Evolutionary conservation across 192 early-diverging fungal species (phyloP).

Genomic region (Coemansia umbellata): DNA sequence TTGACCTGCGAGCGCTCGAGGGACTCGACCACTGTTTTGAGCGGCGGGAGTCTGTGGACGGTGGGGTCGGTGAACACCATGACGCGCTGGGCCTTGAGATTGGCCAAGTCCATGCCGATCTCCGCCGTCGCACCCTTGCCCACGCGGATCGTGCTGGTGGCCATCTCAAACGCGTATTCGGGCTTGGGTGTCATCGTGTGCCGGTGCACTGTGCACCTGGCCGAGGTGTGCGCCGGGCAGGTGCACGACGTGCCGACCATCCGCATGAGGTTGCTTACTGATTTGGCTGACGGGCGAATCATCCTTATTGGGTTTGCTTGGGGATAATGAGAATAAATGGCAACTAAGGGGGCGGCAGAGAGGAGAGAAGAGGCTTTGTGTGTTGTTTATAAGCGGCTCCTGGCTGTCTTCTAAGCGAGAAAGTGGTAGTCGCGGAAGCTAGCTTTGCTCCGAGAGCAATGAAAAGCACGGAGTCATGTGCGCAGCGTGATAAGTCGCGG

Average conservation of each 20-base stretch:
- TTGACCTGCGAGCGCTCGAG: conserved; percentile 63
- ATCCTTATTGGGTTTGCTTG: background rate
- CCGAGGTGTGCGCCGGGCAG: conserved; percentile 40
- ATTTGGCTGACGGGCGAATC: conserved; percentile 22
- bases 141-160: conserved; percentile 83
- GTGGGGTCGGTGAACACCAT: conserved; percentile 81
- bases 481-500: no score
- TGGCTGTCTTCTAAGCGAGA: no score
- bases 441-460: no score
- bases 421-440: no score
- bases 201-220: conserved; percentile 11
- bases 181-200: conserved; percentile 14
- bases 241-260: conserved; percentile 49
- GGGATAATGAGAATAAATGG: background rate
- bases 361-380: background rate
- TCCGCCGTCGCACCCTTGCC: conserved; percentile 80
- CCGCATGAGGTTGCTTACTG: conserved; percentile 49
- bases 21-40: conserved; percentile 72
- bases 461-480: no score
- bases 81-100: conserved; percentile 77
- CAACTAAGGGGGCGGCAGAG: background rate
- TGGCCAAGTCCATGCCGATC: conserved; percentile 78
- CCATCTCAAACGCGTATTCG: conserved; percentile 85
- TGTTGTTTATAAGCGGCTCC: no score
- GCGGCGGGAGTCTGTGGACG: conserved; percentile 68